Evolutionary conservation across 2,329 filamentous ascomycete species (phyloP), one percentile per base, ranked within the genome.

Genomic region (Drechslerella dactyloides): DNA sequence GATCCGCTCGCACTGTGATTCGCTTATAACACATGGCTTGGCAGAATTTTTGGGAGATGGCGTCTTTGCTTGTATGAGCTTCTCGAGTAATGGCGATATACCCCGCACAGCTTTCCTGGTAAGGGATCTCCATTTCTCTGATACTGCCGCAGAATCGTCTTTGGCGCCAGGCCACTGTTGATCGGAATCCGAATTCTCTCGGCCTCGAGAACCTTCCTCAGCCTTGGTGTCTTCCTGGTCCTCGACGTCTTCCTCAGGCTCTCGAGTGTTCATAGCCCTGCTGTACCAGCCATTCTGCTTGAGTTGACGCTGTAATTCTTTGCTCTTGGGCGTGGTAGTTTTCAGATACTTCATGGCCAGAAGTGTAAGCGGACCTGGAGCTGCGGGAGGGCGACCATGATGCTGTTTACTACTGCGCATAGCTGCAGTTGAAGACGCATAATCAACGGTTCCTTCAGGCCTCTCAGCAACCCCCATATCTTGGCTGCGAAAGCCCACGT

Each of bases 1-100:
- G 13, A 90, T 81, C 75, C 93, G 87, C 77, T 91, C 89, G 27
- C 53, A 70, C 24, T 59, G 58, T 7, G 27, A 21, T 59, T 70
- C 66, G 27, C 46, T 57, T 81, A 76, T 19, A 63, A 44, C 44
- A n/a, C n/a, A n/a, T n/a, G n/a, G n/a, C n/a, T n/a, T n/a, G n/a
- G 50, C 48, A 24, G 1, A 44, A 35, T 21, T 44, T 72, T 11
- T 58, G 42, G 37, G 33, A 56, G 8, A 51, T 52, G 50, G n/a
- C 30, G 62, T 48, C 17, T 35, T 48, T 11, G 21, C 51, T 30
- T 50, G 33, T 15, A 64, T 15, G 1, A 72, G 40, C 17, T 5
- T 2, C 11, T 44, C 30, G 10, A 57, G 13, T n/a, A 72, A 61
- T 17, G 65, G 66, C 44, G 61, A 58, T n/a, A 30, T 10, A 15